Percentiles rank a stretch among this genome's conserved stretches.
Conservation (phyloP, 108 stramenopile genomes). For the Pinguiococcus pyrenoidosus region DNA sequence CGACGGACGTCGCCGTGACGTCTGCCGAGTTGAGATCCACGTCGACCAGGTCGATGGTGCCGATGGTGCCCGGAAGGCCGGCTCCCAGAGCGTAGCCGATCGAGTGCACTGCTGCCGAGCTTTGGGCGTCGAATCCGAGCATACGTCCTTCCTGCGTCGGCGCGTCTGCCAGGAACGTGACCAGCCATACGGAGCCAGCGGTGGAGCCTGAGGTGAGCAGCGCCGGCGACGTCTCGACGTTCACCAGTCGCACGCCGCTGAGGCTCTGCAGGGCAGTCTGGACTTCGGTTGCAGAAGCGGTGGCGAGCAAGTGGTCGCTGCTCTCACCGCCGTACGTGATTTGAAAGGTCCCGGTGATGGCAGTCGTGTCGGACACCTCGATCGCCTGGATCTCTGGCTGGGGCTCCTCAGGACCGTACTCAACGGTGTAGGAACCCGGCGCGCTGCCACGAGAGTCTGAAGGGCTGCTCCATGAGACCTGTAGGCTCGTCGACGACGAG, state of each 20-base stretch:
- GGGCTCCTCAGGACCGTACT: slow-evolving; percentile 48
- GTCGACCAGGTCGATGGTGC: background rate
- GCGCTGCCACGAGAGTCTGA: slow-evolving; percentile 36
- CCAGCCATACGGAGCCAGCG: slow-evolving; percentile 47
- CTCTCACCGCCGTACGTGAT: slow-evolving; percentile 27
- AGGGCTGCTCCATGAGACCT: slow-evolving; percentile 44
- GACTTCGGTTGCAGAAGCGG: slow-evolving; percentile 22
- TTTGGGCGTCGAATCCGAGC: background rate
- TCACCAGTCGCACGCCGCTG: slow-evolving; percentile 41
- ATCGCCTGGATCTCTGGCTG: slow-evolving; percentile 40
- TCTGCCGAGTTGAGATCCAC: background rate
- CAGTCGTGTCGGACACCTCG: slow-evolving; percentile 13
- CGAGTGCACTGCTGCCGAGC: background rate
- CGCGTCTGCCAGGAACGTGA: slow-evolving; percentile 52
- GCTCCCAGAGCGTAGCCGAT: background rate
- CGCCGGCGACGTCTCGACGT: no score
- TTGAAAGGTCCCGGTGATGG: slow-evolving; percentile 22
- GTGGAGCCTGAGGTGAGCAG: no score
- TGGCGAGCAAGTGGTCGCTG: slow-evolving; percentile 25
- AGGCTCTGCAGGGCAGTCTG: slow-evolving; percentile 30
- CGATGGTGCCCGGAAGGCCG: background rate
- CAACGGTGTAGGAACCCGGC: slow-evolving; percentile 43
- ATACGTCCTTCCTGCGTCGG: no score
- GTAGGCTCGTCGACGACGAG: slow-evolving; percentile 50
- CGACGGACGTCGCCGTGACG: background rate